Conservation (phyloP, 163 green algal genomes). For the Chlorella variabilis region DNA sequence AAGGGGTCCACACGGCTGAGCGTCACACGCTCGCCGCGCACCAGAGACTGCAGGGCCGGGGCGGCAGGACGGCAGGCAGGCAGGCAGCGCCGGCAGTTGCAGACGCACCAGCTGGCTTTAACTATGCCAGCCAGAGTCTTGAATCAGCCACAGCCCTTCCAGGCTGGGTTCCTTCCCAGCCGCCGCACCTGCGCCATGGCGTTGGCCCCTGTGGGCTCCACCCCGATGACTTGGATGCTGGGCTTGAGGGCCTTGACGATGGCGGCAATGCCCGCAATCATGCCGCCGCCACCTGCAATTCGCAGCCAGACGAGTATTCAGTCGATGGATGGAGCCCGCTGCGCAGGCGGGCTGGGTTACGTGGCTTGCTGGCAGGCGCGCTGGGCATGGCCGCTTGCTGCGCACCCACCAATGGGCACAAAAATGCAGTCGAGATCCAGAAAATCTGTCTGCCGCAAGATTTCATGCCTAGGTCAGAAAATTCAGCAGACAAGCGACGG, state of each 20-base stretch:
- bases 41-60: constrained; percentile 60
- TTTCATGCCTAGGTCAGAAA: constrained; percentile 68
- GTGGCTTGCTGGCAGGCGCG: too few relatives aligned
- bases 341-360: too few relatives aligned
- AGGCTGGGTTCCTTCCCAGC: too few relatives aligned
- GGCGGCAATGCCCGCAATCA: constrained; percentile 92
- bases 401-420: constrained; percentile 78
- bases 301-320: background rate
- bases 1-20: constrained; percentile 91
- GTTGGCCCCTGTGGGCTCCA: constrained; percentile 93
- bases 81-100: too few relatives aligned
- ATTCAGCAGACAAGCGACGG: too few relatives aligned
- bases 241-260: constrained; percentile 91
- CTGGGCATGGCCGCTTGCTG: too few relatives aligned
- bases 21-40: constrained; percentile 74
- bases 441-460: constrained; percentile 77
- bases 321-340: too few relatives aligned
- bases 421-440: constrained; percentile 88
- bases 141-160: too few relatives aligned
- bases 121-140: too few relatives aligned
- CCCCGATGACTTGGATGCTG: constrained; percentile 90
- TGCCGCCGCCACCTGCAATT: constrained; percentile 80
- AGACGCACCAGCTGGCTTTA: too few relatives aligned
- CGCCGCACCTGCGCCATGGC: constrained; percentile 82
- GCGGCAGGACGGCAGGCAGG: too few relatives aligned